Evolutionary conservation across 345 rosid species (phyloP), one percentile per base, ranked within the genome.

Genomic region (Lenwebbia sp.): DNA sequence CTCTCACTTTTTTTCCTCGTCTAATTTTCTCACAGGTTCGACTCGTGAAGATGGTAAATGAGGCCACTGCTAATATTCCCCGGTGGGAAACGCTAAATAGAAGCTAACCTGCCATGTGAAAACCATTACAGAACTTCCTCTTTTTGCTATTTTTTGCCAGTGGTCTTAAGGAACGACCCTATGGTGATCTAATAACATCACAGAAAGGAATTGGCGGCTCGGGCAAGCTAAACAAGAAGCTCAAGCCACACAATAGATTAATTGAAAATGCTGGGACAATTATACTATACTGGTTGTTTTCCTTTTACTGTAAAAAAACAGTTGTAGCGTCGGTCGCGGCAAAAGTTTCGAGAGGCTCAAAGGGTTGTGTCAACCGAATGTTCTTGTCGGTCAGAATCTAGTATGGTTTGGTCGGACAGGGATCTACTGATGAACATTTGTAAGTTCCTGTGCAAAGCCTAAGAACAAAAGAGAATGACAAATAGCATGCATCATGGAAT

Each of bases 1-100:
- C 41, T 51, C 62, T 54, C 51, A 44, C 37, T 40, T 54, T 37
- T 58, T 86, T 50, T 65, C 49, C 60, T 49, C 7, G 6, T 60
- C 54, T 33, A 25, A 44, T 85, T 49, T 83, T 53, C 85, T 53
- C 76, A 88, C 94, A 94, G 98, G 94, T 91, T 89, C 91, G 90
- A 75, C 90, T 95, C 41, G 95, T 94, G 90, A 92, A 88, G 87
- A 90, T 91, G 95, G 91, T 95, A 86, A 95, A 95, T 5, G 95
- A 93, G 90, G 98, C 96, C 53, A 93, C 94, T 10, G 94, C 94
- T 54, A 94, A 95, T 56, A 95, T 95, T 89, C 94, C 94, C 1
- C 90, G 90, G 74, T 95, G 98, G 98, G 93, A 89, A 53, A 82
- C 86, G 0, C 6, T 83, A 85, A 88, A 85, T 37, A 90, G 86